Evolutionary conservation across 202 grass and related monocot species (phyloP), one percentile per base, ranked within the genome.

Genomic region (Elaeis oleifera): DNA sequence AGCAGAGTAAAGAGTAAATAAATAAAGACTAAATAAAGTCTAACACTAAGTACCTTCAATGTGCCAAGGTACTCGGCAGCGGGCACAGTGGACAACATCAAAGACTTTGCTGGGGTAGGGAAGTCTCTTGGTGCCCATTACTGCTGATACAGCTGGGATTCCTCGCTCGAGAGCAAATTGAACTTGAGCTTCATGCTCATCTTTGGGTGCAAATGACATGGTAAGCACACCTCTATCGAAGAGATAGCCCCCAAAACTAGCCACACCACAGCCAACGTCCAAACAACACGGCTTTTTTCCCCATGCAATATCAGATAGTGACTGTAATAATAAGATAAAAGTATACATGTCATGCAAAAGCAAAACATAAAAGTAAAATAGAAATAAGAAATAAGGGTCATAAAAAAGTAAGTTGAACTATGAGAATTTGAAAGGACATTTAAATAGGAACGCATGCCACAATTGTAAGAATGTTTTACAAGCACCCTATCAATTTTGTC

Each of bases 191-290:
- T 99, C 94, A 65, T 99, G 94, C 85, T 99, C 94, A 61, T 99
- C 94, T 77, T 99, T 99, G 52, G 95, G 95, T 73, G 95, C 95
- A 78, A 99, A 99, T 74, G 95, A 99, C 95, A 94, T 94, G 11
- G 88, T 71, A 49, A 99, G 75, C 23, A 78, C 85, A 71, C 94
- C 85, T 94, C 95, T 94, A 52, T 99, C 95, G 75, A 99, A 99
- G 71, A 94, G 81, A 72, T 87, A 99, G 17, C 95, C 95, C 49
- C 95, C 95, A 84, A 99, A 99, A 65, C 89, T 99, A 39, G 95
- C 95, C 74, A 99, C 95, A 53, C 95, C 88, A 86, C 89, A 90
- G 60, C 95, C 95, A 73, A 99, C 83, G 82, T 99, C 95, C 61
- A 99, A 63, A 99, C 82, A 14, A 89, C 82, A 11, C 89, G 84